Evolutionary conservation across 768 basidiomycete species (phyloP), one percentile per base, ranked within the genome.

Genomic region (Mycena galericulata): DNA sequence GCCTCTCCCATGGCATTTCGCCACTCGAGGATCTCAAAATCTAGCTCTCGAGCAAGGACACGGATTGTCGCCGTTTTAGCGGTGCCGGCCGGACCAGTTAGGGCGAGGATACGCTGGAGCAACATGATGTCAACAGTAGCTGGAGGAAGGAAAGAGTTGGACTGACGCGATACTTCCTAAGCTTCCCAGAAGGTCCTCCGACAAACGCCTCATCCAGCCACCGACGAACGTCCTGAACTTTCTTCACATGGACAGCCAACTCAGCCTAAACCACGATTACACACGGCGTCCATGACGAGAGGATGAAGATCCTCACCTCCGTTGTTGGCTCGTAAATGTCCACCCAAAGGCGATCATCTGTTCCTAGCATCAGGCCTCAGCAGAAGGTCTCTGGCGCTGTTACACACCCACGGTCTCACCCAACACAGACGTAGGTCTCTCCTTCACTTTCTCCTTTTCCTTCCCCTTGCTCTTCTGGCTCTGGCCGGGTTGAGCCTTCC

Each of bases 51-150:
- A 0, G 94, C 85, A 24, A 99, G 81, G 2, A 96, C 87, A 29
- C 88, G 87, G 3, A 99, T 72, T 0, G 95, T 95, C 0, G 96
- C 87, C 0, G 97, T 98, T 83, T 99, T 99, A 0, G 89, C 97
- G 0, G 90, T 88, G 1, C 97, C 97, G 10, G 97, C 91, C 0
- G 95, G 94, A 1, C 97, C 97, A 3, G 93, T 93, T 14, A 99
- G 80, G 0, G 89, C 88, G 9, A 99, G 86, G 30, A 99, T 89
- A 50, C 96, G 87, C 94, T 98, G 63, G 4, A 27, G n/a, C n/a
- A n/a, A 61, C 40, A 32, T 0, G 12, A 26, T 51, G 17, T 58
- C 24, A 60, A 51, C 26, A 32, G n/a, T 24, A 30, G 40, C 27
- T 34, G 38, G 17, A 15, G 22, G 5, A 40, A 27, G 15, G n/a